Evolutionary conservation across 2,329 filamentous ascomycete species (phyloP).

Genomic region (Diatrype stigma): DNA sequence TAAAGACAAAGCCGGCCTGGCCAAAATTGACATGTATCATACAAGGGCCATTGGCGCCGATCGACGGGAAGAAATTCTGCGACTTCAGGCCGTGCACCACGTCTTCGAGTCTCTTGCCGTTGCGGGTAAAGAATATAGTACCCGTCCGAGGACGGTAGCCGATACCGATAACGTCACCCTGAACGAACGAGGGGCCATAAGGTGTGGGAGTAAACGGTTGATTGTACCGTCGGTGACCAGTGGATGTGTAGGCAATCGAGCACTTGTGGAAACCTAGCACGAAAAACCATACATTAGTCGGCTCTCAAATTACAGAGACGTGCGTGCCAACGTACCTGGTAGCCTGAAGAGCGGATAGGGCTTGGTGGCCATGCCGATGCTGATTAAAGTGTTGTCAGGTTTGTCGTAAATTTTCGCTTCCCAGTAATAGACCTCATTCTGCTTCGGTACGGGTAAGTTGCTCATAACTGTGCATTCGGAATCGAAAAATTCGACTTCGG

Average conservation of each 20-base stretch:
- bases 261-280: constrained; percentile 79
- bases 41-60: constrained; percentile 93
- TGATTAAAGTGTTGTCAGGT: constrained; percentile 79
- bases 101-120: constrained; percentile 95
- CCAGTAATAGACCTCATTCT: constrained; percentile 99
- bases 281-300: constrained; percentile 12
- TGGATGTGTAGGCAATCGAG: constrained; percentile 87
- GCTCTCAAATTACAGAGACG: constrained; percentile 1
- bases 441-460: constrained; percentile 94
- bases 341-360: constrained; percentile 93
- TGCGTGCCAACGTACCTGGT: constrained; percentile 64
- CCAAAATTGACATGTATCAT: constrained; percentile 96
- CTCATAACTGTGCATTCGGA: constrained; percentile 96
- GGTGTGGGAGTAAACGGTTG: constrained; percentile 79
- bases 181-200: constrained; percentile 81
- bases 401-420: constrained; percentile 98
- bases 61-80: constrained; percentile 95
- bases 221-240: constrained; percentile 81
- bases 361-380: constrained; percentile 93
- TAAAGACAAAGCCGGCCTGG: constrained; percentile 96
- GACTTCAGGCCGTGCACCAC: constrained; percentile 88
- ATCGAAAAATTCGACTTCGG: constrained; percentile 98
- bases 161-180: constrained; percentile 93
- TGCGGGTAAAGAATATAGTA: constrained; percentile 95
- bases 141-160: constrained; percentile 93